Evolutionary conservation across 2,329 filamentous ascomycete genomes (phyloP), one percentile per base, ranked within the genome.

Genomic region (Stachybotrys chartarum): DNA sequence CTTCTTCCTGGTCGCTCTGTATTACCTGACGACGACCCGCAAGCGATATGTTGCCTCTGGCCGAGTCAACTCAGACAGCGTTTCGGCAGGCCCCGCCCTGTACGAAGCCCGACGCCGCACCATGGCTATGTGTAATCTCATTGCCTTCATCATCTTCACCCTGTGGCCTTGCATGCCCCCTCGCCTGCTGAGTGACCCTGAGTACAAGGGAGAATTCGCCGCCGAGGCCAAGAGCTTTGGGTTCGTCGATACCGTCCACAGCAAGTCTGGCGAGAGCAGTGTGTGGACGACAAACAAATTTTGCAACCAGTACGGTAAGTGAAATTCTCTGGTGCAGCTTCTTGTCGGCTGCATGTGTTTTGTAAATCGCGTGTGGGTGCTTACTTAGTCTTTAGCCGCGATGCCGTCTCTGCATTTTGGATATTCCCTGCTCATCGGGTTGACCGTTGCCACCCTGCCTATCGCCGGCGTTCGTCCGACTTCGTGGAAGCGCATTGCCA

Each of bases 361-460:
- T 24, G 31, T 42, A 24, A n/a, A 10, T 42, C 7, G 18, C 6
- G 8, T 11, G 6, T 5, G 8, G 17, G n/a, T 50, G 12, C 58
- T 65, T 50, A 65, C 55, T 10, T 12, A 6, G 30, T 8, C n/a
- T 30, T 1, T 50, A 84, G 83, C 84, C 54, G 87, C 87, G 7
- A 90, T 90, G 87, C 87, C 87, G 1, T 87, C 84, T 0, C 76
- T 90, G 16, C 87, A 90, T 68, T 90, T 90, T 64, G 87, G 87
- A 3, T 90, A 90, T 72, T 86, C 85, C 4, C 79, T 90, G 32
- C 79, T 90, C 63, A 84, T 90, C 64, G 87, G 87, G 7, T 70
- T 90, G 12, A 90, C 86, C 5, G 78, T 90, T 56, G 80, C 82
- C 61, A 83, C 81, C 1, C 80, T 89, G 50, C 87, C 87, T 1